Percentiles rank a stretch among this genome's conserved stretches.
Conservation (phyloP, 768 basidiomycete species). For the Termitomyces sp. region DNA sequence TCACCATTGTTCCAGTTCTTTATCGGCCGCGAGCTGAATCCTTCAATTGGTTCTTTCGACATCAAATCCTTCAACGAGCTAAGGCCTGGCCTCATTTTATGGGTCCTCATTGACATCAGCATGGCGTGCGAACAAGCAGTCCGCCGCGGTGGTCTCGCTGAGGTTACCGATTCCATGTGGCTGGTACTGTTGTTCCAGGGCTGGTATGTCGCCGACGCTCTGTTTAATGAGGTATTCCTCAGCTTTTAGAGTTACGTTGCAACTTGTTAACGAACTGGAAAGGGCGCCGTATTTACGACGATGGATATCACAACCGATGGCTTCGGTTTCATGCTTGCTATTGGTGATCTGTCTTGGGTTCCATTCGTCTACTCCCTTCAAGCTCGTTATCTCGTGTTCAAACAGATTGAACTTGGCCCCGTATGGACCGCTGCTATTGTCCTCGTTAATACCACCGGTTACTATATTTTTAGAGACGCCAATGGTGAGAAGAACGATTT, state of each 20-base stretch:
- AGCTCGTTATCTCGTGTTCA: conserved; percentile 92
- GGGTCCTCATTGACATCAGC: conserved; percentile 85
- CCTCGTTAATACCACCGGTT: conserved; percentile 63
- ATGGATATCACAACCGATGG: conserved; percentile 99
- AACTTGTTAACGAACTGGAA: background rate
- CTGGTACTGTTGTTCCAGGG: conserved; percentile 81
- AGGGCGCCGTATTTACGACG: conserved; percentile 87
- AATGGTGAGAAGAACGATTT: conserved; percentile 97
- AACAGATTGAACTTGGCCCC: conserved; percentile 71
- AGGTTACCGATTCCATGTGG: conserved; percentile 87
- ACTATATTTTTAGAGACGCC: conserved; percentile 83
- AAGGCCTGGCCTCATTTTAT: conserved; percentile 86
- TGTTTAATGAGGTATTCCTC: conserved; percentile 79
- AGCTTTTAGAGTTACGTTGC: background rate
- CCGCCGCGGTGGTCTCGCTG: conserved; percentile 60
- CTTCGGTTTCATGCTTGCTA: conserved; percentile 96
- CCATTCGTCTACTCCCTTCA: conserved; percentile 93
- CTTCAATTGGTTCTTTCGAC: conserved; percentile 67
- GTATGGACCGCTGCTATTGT: conserved; percentile 52
- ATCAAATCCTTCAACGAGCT: conserved; percentile 78
- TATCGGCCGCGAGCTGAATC: conserved; percentile 94
- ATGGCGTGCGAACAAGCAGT: conserved; percentile 89
- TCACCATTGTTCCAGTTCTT: conserved; percentile 56
- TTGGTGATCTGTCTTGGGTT: conserved; percentile 91
- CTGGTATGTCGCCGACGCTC: conserved; percentile 79